phyloP scores from a whole-genome alignment of 805 yeast species.

The Geotrichum ghanense region DNA sequence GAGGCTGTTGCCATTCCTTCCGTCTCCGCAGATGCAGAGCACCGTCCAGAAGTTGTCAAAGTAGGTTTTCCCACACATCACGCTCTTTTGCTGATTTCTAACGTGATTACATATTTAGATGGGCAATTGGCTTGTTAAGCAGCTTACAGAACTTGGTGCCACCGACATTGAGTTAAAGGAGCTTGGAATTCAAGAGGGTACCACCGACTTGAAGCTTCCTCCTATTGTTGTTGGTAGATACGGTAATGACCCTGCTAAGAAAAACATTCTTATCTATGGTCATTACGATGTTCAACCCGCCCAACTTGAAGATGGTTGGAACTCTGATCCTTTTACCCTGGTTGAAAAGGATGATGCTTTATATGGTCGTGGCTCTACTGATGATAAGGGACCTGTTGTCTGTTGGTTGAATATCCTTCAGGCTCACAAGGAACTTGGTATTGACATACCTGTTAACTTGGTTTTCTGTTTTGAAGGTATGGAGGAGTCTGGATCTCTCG shows the following conservation, averaged over 20 bases:
- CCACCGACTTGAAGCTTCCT: slow-evolving; percentile 62
- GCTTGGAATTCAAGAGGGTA: slow-evolving; percentile 73
- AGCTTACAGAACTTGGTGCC: slow-evolving; percentile 66
- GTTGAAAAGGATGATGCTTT: slow-evolving; percentile 58
- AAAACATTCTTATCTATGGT: slow-evolving; percentile 85
- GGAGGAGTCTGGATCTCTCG: slow-evolving; percentile 97
- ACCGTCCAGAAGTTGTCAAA: slow-evolving; percentile 79
- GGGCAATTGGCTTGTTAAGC: slow-evolving; percentile 68
- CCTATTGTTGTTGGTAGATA: slow-evolving; percentile 88
- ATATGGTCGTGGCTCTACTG: slow-evolving; percentile 91
- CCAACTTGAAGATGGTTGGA: slow-evolving; percentile 85
- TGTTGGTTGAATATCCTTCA: slow-evolving; percentile 93
- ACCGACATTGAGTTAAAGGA: slow-evolving; percentile 70
- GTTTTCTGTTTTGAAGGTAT: slow-evolving; percentile 94
- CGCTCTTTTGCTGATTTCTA: background rate
- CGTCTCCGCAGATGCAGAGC: slow-evolving; percentile 80
- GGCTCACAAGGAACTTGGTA: slow-evolving; percentile 75
- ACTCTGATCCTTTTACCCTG: slow-evolving; percentile 77
- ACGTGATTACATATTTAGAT: slow-evolving; percentile 28
- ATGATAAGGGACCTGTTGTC: slow-evolving; percentile 95
- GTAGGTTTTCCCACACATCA: background rate
- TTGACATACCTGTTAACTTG: slow-evolving; percentile 88
- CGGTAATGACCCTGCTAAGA: slow-evolving; percentile 74
- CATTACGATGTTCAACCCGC: slow-evolving; percentile 99
- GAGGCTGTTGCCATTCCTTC: slow-evolving; percentile 92